A percentile compares a stretch with the other conserved stretches of the same genome.
Conservation (phyloP, 75 land plant genomes). For the Pinus tabuliformis region DNA sequence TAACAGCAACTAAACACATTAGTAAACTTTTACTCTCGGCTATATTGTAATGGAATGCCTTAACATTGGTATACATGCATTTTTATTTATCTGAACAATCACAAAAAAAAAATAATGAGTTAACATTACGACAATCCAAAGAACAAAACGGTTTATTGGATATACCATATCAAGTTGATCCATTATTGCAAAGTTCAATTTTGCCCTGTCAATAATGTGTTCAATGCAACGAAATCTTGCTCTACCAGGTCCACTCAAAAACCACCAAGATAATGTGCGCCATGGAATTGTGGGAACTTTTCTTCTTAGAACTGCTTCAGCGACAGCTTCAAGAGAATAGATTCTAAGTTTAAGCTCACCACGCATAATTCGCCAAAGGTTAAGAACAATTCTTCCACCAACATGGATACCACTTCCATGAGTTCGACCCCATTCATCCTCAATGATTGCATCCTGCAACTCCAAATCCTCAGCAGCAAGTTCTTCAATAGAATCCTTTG, state of each 20-base stretch:
- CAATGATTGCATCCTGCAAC: conserved; percentile 45
- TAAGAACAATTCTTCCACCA: conserved; percentile 86
- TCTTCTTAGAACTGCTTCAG: conserved; percentile 79
- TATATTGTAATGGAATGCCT: background rate
- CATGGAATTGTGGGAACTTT: conserved; percentile 64
- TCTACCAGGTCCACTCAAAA: conserved; percentile 60
- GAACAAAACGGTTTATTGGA: background rate
- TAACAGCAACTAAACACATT: background rate
- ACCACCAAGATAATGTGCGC: conserved; percentile 69
- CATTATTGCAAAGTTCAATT: conserved; percentile 75
- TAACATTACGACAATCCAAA: background rate
- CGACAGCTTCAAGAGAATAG: conserved; percentile 88
- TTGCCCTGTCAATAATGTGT: conserved; percentile 62
- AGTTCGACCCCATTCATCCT: conserved; percentile 96
- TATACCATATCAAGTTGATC: conserved; percentile 88
- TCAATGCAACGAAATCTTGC: conserved; percentile 65
- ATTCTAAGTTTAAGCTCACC: conserved; percentile 82
- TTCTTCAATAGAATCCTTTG: conserved; percentile 13
- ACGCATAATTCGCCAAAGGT: conserved; percentile 92
- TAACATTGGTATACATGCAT: background rate
- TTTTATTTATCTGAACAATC: conserved; percentile 4
- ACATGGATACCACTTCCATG: conserved; percentile 96
- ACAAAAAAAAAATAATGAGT: background rate
- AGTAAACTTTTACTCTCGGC: background rate
- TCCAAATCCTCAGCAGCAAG: conserved; percentile 27